Conservation (phyloP, 495 filamentous ascomycete genomes). For the Neurospora sp. region DNA sequence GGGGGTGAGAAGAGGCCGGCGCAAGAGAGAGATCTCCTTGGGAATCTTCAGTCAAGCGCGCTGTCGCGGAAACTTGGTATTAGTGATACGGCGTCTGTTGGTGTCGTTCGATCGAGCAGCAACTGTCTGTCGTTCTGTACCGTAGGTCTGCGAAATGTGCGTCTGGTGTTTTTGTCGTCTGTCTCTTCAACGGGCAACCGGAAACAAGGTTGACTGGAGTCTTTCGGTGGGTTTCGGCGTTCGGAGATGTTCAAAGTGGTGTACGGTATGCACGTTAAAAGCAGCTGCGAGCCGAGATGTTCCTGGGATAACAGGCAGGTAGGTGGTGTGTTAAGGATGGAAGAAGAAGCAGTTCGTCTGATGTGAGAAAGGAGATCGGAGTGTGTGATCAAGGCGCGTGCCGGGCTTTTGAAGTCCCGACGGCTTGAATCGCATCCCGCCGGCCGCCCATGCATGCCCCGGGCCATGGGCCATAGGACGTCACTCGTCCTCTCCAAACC, state of each 20-base stretch:
- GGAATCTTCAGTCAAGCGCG: neutral
- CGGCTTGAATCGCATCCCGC: neutral
- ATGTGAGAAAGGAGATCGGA: neutral
- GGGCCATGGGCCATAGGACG: conserved; percentile 16
- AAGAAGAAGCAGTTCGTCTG: neutral
- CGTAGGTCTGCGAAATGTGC: neutral
- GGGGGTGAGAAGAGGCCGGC: neutral
- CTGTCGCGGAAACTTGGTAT: neutral
- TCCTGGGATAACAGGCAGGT: neutral
- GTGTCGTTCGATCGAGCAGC: neutral
- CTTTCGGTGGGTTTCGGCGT: neutral
- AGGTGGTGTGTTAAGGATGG: neutral
- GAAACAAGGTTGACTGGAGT: neutral
- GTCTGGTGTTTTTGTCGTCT: neutral
- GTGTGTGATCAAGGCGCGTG: neutral
- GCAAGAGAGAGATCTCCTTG: neutral
- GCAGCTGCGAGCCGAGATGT: neutral
- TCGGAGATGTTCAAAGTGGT: neutral
- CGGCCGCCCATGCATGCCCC: neutral
- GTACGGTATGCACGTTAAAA: neutral
- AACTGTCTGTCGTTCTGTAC: neutral
- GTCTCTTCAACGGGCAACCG: neutral
- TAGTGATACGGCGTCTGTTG: neutral
- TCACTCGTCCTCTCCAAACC: conserved; percentile 17
- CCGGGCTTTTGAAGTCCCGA: neutral